phyloP scores from a whole-genome alignment of 2,329 filamentous ascomycete genomes.

The Verticillium longisporum region DNA sequence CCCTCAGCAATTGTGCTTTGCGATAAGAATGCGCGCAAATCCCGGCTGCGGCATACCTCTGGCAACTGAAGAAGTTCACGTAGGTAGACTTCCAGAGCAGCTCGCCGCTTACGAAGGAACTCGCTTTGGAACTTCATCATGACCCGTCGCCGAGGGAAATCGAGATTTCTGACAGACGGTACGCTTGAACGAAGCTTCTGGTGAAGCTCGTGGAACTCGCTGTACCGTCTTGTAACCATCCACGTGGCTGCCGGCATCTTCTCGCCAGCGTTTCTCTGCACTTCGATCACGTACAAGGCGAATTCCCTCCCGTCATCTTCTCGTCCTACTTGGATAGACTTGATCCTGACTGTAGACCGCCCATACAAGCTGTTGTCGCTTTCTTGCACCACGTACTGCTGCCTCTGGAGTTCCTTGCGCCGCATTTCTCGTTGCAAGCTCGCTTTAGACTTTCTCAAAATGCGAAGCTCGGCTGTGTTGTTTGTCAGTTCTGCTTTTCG shows the following conservation, averaged over 20 bases:
- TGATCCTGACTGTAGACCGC: constrained; percentile 81
- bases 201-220: constrained; percentile 93
- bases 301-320: constrained; percentile 92
- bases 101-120: constrained; percentile 82
- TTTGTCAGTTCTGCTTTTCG: constrained; percentile 96
- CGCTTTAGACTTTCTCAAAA: constrained; percentile 86
- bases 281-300: constrained; percentile 88
- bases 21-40: constrained; percentile 86
- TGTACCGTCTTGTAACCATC: constrained; percentile 88
- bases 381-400: constrained; percentile 96
- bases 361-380: constrained; percentile 97
- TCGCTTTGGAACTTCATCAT: constrained; percentile 96
- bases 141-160: constrained; percentile 86
- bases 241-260: constrained; percentile 96
- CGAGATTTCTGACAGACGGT: constrained; percentile 78
- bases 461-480: constrained; percentile 87
- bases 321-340: constrained; percentile 83
- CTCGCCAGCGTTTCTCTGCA: constrained; percentile 82
- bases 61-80: constrained; percentile 76
- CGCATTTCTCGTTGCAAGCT: constrained; percentile 89
- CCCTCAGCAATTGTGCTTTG: constrained; percentile 70
- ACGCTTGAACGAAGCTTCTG: constrained; percentile 81
- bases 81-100: constrained; percentile 80
- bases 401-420: constrained; percentile 88
- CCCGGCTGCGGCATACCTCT: constrained; percentile 88